Evolutionary conservation across 495 filamentous ascomycete genomes (phyloP), one percentile per base, ranked within the genome.

Genomic region (Sordaria brevicollis): DNA sequence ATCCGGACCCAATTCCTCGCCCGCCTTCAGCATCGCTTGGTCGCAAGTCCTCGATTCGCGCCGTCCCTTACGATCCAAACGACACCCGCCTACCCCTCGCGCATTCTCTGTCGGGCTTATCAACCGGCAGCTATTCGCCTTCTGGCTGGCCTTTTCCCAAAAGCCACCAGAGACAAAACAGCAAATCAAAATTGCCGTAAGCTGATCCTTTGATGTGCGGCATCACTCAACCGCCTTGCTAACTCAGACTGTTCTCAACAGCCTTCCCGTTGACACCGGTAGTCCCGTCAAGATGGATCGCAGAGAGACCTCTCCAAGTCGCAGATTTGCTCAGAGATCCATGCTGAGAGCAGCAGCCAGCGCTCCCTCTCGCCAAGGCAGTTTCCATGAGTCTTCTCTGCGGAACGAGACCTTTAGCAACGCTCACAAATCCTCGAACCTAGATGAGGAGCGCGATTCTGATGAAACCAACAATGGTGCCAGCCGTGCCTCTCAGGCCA

Each of bases 121-220:
- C 49, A 4, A 82, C 75, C 86, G 87, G 41, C 11, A 67, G 19
- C 31, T 65, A 70, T 33, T 74, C 73, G 21, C 71, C 71, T 6
- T 71, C 68, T 5, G 69, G 54, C 11, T 74, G 71, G 73, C 73
- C 69, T 8, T 74, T 71, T 21, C 70, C 54, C 8, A 74, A 73
- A 7, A 62, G 41, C 5, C 54, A 19, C 36, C 66, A 3, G 49
- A 69, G 34, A 10, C 54, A 70, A 66, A 35, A 39, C 69, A 57
- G 31, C 2, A 21, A 65, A 38, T 37, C 4, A 5, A 43, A 37
- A 11, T 13, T 11, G 8, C 7, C 19, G 25, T 31, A 33, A 57
- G 10, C 3, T 37, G 43, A 35, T 15, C 17, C 66, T 19, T 31
- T 0, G 25, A 31, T 62, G 49, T 33, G 29, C 25, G 25, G 33